Percentiles rank a stretch among this genome's conserved stretches.
These are phyloP conservation scores for Ophiorrhiza pumila DNA, from an alignment of 257 asterid species.

Conservation along the genomic window DNA sequence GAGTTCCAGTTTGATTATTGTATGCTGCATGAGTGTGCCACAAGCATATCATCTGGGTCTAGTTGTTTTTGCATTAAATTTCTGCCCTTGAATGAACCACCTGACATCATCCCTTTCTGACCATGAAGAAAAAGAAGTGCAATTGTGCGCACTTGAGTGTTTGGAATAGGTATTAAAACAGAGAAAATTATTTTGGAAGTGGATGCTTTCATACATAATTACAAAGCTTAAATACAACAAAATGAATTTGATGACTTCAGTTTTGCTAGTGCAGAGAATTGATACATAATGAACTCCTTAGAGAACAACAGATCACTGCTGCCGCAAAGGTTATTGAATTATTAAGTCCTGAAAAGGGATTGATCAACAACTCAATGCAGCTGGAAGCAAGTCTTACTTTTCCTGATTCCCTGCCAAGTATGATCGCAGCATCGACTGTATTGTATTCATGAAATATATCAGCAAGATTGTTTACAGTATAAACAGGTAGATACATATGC, in stretches of 20 bases:
- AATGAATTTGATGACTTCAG: neutral
- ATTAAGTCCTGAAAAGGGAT: conserved; percentile 39
- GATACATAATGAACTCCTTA: conserved; percentile 46
- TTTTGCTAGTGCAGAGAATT: conserved; percentile 47
- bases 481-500: neutral
- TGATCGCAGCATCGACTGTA: conserved; percentile 71
- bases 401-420: conserved; percentile 48
- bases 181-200: neutral
- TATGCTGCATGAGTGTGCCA: neutral
- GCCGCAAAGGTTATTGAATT: conserved; percentile 55
- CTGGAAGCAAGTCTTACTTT: conserved; percentile 6
- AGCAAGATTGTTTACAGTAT: neutral
- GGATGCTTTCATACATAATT: neutral
- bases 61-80: neutral
- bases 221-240: neutral
- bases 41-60: neutral
- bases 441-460: conserved; percentile 32
- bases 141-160: neutral
- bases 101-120: neutral
- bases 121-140: neutral
- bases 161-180: too few species aligned
- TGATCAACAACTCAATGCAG: conserved; percentile 16
- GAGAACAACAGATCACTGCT: conserved; percentile 52
- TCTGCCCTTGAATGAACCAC: neutral
- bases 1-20: neutral